Evolutionary conservation across 305 asterid species (phyloP).

Genomic region (Fraxinus sp.): DNA sequence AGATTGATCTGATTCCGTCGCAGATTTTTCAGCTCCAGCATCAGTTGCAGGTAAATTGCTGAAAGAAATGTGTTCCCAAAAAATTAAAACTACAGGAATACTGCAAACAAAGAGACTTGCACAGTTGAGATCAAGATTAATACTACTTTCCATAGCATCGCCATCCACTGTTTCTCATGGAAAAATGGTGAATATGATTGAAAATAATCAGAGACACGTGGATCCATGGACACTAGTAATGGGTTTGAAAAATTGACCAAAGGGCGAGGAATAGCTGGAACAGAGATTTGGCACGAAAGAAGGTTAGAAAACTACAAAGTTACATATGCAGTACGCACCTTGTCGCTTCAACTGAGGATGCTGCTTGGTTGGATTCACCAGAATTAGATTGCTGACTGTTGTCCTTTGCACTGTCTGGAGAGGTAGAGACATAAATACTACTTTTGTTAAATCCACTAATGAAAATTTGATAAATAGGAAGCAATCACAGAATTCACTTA

Average conservation of each 20-base stretch:
- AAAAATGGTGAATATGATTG: neutral
- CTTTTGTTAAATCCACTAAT: conserved; percentile 16
- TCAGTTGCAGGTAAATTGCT: conserved; percentile 59
- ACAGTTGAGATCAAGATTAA: conserved; percentile 15
- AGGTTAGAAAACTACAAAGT: conserved; percentile 20
- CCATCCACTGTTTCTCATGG: neutral
- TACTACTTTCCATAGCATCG: conserved; percentile 16
- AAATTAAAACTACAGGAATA: conserved; percentile 22
- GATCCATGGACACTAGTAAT: conserved; percentile 10
- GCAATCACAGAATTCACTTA: conserved; percentile 1
- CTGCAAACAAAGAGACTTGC: conserved; percentile 15
- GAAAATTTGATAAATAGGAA: conserved; percentile 19
- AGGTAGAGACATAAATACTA: conserved; percentile 21
- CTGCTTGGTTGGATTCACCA: conserved; percentile 45
- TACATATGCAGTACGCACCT: conserved; percentile 43
- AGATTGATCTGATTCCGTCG: conserved; percentile 46
- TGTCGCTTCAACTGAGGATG: conserved; percentile 53
- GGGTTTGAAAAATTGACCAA: conserved; percentile 4
- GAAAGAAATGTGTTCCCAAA: conserved; percentile 30
- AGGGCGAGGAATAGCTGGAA: conserved; percentile 11
- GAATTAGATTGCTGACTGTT: conserved; percentile 47
- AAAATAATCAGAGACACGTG: neutral
- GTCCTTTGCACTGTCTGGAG: conserved; percentile 75
- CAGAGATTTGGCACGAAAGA: conserved; percentile 26
- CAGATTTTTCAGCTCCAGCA: conserved; percentile 49